Evolutionary conservation across 441 rosid genomes (phyloP).

Genomic region (Jatropha podagrica): DNA sequence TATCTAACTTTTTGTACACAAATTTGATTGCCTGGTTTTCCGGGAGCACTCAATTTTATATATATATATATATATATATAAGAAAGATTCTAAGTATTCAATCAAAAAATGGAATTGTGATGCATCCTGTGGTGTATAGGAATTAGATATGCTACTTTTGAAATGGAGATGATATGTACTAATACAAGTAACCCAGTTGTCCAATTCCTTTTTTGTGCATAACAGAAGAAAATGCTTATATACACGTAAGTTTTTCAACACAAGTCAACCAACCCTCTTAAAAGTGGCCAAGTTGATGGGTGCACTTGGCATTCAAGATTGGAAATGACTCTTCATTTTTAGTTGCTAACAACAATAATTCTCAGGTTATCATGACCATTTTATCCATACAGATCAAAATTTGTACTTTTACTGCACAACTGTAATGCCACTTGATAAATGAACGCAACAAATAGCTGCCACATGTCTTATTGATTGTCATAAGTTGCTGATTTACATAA

Average conservation of each 20-base stretch:
- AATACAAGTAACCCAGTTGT: too few species aligned
- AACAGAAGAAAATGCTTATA: background rate
- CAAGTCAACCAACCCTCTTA: constrained; percentile 14
- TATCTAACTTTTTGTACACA: constrained; percentile 3
- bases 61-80: background rate
- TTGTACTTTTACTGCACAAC: constrained; percentile 28
- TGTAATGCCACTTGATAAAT: constrained; percentile 12
- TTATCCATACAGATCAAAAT: background rate
- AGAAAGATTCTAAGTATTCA: background rate
- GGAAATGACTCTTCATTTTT: constrained; percentile 13
- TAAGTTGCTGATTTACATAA: background rate
- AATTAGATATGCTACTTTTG: background rate
- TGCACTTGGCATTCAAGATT: constrained; percentile 25
- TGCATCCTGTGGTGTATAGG: constrained; percentile 12
- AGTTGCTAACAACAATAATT: too few species aligned
- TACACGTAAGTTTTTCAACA: background rate
- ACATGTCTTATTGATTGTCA: background rate
- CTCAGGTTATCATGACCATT: too few species aligned
- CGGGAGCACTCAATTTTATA: background rate
- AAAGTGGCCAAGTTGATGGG: constrained; percentile 24
- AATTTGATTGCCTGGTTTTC: constrained; percentile 12
- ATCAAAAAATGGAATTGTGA: constrained; percentile 19
- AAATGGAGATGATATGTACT: background rate
- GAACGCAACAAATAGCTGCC: constrained; percentile 12
- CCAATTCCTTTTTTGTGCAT: background rate